Evolutionary conservation across 345 rosid species (phyloP), one percentile per base, ranked within the genome.

Genomic region (Corymbia maculata): DNA sequence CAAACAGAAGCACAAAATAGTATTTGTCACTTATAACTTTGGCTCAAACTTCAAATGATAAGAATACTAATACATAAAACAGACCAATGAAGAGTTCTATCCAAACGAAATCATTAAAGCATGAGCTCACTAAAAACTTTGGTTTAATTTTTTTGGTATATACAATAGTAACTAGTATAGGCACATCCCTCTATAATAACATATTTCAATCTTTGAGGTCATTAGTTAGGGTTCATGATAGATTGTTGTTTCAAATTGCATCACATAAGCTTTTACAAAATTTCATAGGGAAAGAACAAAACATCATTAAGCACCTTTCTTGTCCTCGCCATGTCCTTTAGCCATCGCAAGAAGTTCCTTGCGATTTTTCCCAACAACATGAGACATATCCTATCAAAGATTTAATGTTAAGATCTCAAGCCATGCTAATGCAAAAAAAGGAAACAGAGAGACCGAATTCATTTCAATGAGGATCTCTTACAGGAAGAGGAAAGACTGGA

Each of bases 281-380:
- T 5, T 75, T 75, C 61, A 24, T 64, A 52, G 66, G 49, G n/a
- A 70, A 52, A 45, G 36, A 42, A 19, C 51, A 59, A 52, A 85
- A 86, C 22, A 85, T 52, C 7, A 66, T 55, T 3, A 86, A 90
- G 86, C 53, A 95, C 99, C 99, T 94, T 96, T 96, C 95, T 94
- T 96, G 89, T 96, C 99, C 88, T 97, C 98, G 1, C 90, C 85
- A 51, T 92, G 96, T 59, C 97, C 99, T 93, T 97, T 96, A 85
- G 99, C 97, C 99, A 98, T 98, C 79, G 99, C 98, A 90, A 95
- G 98, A 88, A 97, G 98, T 93, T 98, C 99, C 91, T 96, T 95
- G 90, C 93, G 94, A 90, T 95, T 98, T 92, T 98, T 97, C 91
- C 98, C 99, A 44, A 93, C 96, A 51, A 97, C 98, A 91, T 95